Conservation (phyloP, 805 yeast species). For the Ogataea chonburiensis region DNA sequence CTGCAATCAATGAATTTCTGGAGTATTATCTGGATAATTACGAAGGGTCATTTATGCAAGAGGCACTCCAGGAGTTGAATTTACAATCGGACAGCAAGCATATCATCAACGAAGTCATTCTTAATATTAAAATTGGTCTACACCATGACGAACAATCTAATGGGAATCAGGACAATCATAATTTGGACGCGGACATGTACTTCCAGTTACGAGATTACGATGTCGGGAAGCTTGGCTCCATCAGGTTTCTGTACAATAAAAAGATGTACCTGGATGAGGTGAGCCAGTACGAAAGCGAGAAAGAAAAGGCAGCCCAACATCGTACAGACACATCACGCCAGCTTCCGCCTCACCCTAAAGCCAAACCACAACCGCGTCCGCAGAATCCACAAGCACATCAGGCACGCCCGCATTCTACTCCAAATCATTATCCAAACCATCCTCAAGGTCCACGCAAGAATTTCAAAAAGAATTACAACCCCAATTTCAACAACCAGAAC, state of each 20-base stretch:
- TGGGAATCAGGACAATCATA: constrained; percentile 1
- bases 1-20: constrained; percentile 28
- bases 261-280: constrained; percentile 29
- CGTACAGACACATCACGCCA: constrained; percentile 1
- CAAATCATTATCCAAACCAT: constrained; percentile 2
- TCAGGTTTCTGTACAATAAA: constrained; percentile 35
- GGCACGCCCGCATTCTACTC: constrained; percentile 3
- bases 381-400: neutral
- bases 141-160: constrained; percentile 12
- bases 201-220: constrained; percentile 33
- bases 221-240: constrained; percentile 31
- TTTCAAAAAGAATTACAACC: constrained; percentile 6
- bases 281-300: constrained; percentile 14
- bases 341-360: constrained; percentile 1
- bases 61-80: constrained; percentile 21
- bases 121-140: constrained; percentile 33
- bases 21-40: constrained; percentile 34
- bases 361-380: neutral
- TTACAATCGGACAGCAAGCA: constrained; percentile 21
- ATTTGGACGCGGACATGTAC: constrained; percentile 25
- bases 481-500: constrained; percentile 4
- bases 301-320: constrained; percentile 1
- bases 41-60: constrained; percentile 26
- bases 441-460: constrained; percentile 7
- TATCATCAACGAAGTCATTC: constrained; percentile 27